Conservation (phyloP, 768 basidiomycete species). For the Agaricus subrufescens region DNA sequence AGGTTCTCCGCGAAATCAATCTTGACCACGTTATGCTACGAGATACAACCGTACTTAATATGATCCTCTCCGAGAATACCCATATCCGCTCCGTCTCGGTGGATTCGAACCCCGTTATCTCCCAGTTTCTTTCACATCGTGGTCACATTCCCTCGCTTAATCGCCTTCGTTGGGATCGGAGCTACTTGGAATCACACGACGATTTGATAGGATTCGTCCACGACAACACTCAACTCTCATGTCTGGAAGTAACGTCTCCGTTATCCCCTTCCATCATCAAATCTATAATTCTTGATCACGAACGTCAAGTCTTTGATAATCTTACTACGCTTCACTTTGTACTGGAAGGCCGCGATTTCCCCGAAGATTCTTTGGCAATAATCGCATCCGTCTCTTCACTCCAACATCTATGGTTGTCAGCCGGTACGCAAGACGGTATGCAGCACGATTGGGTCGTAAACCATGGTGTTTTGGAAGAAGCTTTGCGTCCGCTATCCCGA, state of each 20-base stretch:
- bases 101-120: conserved; percentile 4
- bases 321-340: conserved; percentile 22
- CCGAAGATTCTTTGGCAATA: conserved; percentile 15
- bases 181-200: conserved; percentile 1
- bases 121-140: conserved; percentile 4
- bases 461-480: conserved; percentile 15
- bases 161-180: conserved; percentile 17
- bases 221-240: conserved; percentile 21
- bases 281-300: conserved; percentile 3
- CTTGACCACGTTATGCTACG: conserved; percentile 12
- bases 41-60: conserved; percentile 7
- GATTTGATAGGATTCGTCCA: conserved; percentile 18
- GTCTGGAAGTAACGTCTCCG: conserved; percentile 15
- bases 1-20: conserved; percentile 15
- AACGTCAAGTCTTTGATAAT: conserved; percentile 9
- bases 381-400: conserved; percentile 18
- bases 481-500: conserved; percentile 17
- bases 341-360: conserved; percentile 14
- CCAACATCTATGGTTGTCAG: conserved; percentile 22
- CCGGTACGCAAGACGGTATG: conserved; percentile 18
- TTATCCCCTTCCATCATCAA: conserved; percentile 16
- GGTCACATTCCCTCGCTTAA: conserved; percentile 20
- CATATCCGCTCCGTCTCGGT: conserved; percentile 11
- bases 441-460: conserved; percentile 23
- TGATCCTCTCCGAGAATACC: conserved; percentile 7